These are phyloP conservation scores for Mortierella antarctica DNA, from an alignment of 192 early-diverging fungal genomes.

Conservation along the genomic window DNA sequence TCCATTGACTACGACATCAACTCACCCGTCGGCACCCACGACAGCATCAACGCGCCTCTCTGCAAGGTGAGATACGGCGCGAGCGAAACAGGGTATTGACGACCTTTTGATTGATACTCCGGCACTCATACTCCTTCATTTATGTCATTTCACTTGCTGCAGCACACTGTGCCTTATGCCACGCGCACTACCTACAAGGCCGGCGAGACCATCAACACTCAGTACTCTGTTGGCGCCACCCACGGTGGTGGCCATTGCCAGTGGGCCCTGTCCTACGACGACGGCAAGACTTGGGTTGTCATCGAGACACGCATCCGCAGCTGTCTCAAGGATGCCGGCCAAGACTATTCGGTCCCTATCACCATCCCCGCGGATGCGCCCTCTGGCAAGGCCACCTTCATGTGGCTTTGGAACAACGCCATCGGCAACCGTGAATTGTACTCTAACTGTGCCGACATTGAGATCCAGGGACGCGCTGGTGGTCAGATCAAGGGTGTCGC, in stretches of 20 bases:
- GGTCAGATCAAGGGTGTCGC: conserved; percentile 52
- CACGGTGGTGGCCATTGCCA: conserved; percentile 81
- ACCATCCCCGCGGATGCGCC: conserved; percentile 47
- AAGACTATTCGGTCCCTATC: conserved; percentile 26
- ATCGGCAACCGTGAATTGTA: conserved; percentile 70
- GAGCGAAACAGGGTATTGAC: too few relatives aligned
- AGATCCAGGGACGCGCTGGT: conserved; percentile 54
- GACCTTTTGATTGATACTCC: too few relatives aligned
- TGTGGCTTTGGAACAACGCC: conserved; percentile 77
- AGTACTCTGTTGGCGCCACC: conserved; percentile 61
- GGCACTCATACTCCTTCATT: too few relatives aligned
- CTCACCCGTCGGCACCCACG: conserved; percentile 51
- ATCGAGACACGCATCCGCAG: conserved; percentile 63
- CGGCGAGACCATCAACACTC: conserved; percentile 62
- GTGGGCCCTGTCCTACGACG: conserved; percentile 72
- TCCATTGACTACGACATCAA: conserved; percentile 57
- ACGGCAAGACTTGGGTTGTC: conserved; percentile 71
- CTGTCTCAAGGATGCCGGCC: conserved; percentile 52
- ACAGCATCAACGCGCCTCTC: conserved; percentile 35
- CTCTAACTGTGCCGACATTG: conserved; percentile 73
- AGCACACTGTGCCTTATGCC: conserved; percentile 49
- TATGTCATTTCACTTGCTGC: neutral
- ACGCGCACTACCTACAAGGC: conserved; percentile 53
- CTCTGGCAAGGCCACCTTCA: conserved; percentile 43
- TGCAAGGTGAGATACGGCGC: conserved; percentile 50